A percentile compares a stretch with the other conserved stretches of the same genome.
Conservation (phyloP, 2,329 filamentous ascomycete genomes). For the Aspergillus ustus region DNA sequence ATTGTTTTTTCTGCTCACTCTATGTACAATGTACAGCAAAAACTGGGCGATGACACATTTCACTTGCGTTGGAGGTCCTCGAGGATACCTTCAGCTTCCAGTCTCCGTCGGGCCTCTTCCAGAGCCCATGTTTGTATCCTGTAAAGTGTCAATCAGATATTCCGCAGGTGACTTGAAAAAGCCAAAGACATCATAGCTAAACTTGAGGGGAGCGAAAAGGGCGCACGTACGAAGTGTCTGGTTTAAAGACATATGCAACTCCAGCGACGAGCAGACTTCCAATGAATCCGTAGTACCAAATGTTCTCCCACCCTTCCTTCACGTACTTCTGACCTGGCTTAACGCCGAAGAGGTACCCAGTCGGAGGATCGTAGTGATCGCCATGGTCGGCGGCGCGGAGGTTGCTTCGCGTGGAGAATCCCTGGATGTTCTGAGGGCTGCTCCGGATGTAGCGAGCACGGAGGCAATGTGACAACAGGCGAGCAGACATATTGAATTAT, state of each 20-base stretch:
- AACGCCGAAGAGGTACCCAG: constrained; percentile 90
- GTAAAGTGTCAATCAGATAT: constrained; percentile 29
- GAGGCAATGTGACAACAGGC: constrained; percentile 43
- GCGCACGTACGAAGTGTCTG: constrained; percentile 89
- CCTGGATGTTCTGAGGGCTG: constrained; percentile 39
- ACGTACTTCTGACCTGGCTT: constrained; percentile 94
- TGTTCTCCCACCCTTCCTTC: constrained; percentile 93
- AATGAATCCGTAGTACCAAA: constrained; percentile 84
- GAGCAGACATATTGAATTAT: constrained; percentile 44
- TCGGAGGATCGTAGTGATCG: constrained; percentile 84
- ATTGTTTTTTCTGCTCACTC: constrained; percentile 38
- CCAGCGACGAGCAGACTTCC: constrained; percentile 74
- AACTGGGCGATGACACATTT: constrained; percentile 27
- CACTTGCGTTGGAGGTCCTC: constrained; percentile 73
- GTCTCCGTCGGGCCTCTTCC: constrained; percentile 90
- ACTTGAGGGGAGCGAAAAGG: constrained; percentile 7
- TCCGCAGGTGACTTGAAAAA: background rate
- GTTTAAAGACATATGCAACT: constrained; percentile 92
- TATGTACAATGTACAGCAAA: constrained; percentile 49
- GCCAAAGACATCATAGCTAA: background rate
- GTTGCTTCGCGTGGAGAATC: constrained; percentile 47
- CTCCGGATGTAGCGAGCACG: constrained; percentile 46
- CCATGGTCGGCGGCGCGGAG: constrained; percentile 61
- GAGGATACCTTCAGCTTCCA: constrained; percentile 94
- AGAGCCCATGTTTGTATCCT: constrained; percentile 99